These are phyloP conservation scores for Rhizopus arrhizus DNA, from an alignment of 371 early-diverging fungal genomes.

Conservation along the genomic window DNA sequence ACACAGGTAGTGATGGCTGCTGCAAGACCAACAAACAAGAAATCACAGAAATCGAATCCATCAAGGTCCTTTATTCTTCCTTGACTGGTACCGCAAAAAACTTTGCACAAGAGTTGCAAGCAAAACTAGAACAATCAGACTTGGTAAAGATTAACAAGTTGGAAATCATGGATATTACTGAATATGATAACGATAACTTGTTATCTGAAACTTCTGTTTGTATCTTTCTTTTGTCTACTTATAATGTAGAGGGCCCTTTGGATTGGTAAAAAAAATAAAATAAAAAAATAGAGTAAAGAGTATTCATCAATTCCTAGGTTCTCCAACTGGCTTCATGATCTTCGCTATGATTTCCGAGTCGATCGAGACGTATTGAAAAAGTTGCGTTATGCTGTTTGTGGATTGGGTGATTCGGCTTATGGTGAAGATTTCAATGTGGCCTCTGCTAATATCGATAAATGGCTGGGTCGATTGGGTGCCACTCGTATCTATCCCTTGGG, in stretches of 20 bases:
- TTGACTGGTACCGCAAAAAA: conserved; percentile 56
- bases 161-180: conserved; percentile 61
- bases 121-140: conserved; percentile 21
- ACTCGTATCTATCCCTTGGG: conserved; percentile 68
- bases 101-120: conserved; percentile 42
- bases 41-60: conserved; percentile 34
- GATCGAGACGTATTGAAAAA: conserved; percentile 59
- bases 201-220: conserved; percentile 60
- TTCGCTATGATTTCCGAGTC: conserved; percentile 71
- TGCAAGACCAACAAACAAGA: conserved; percentile 7
- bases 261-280: conserved; percentile 54
- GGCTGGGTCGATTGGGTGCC: conserved; percentile 69
- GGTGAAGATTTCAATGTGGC: conserved; percentile 67
- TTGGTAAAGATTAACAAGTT: conserved; percentile 29
- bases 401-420: conserved; percentile 77
- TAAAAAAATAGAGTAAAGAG: not conserved
- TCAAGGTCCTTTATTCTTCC: conserved; percentile 55
- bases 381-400: conserved; percentile 73
- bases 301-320: conserved; percentile 32
- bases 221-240: conserved; percentile 71
- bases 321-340: conserved; percentile 70
- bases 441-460: conserved; percentile 65
- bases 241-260: conserved; percentile 74
- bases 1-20: not conserved
- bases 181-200: conserved; percentile 75